Evolutionary conservation across 2,329 filamentous ascomycete genomes (phyloP).

Genomic region (Talaromyces sp.): DNA sequence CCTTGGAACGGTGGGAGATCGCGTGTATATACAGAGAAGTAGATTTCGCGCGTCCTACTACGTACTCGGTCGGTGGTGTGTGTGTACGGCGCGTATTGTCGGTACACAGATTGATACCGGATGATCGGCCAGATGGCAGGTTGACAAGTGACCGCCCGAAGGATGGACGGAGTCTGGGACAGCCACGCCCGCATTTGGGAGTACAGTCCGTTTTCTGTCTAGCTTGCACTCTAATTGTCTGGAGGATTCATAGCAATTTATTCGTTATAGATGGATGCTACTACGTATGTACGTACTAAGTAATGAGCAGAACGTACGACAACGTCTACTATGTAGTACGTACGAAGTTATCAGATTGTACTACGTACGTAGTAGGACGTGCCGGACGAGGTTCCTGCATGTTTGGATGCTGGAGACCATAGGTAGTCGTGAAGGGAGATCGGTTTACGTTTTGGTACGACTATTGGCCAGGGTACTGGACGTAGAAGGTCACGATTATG

Average conservation of each 20-base stretch:
- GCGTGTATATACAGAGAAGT: background rate
- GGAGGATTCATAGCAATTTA: background rate
- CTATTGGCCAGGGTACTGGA: background rate
- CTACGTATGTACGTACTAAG: no score
- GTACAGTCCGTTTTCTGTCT: slow-evolving; percentile 8
- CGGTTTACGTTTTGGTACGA: background rate
- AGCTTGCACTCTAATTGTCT: background rate
- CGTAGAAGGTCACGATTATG: background rate
- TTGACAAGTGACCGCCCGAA: background rate
- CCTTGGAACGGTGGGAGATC: background rate
- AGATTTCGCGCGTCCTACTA: background rate
- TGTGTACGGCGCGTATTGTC: background rate
- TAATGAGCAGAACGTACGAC: no score
- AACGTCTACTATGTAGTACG: background rate
- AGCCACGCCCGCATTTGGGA: slow-evolving; percentile 7
- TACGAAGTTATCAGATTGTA: no score
- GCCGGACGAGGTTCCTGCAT: background rate
- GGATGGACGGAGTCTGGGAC: background rate
- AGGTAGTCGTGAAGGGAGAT: background rate
- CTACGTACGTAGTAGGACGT: background rate
- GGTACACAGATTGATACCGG: background rate
- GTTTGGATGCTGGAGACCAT: background rate
- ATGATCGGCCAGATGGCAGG: slow-evolving; percentile 2
- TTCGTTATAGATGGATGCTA: background rate
- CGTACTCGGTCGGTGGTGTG: no score